phyloP scores from a whole-genome alignment of 208 protist genomes.

The Leishmania aethiopica region DNA sequence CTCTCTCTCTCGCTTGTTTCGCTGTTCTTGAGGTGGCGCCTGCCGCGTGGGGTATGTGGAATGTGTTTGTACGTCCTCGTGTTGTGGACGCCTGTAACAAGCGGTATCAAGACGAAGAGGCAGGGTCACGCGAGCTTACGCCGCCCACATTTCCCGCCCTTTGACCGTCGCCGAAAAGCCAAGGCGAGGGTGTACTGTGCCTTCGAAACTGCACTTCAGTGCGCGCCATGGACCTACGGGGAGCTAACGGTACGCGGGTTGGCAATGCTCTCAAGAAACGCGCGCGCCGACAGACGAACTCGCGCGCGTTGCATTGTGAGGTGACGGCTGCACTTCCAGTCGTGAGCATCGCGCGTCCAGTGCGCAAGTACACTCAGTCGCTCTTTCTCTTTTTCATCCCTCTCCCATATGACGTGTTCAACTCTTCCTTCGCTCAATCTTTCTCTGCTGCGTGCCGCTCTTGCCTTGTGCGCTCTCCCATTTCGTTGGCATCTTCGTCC shows the following conservation, averaged over 20 bases:
- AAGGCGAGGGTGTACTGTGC: not conserved
- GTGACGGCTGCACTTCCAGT: not conserved
- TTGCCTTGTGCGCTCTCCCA: not conserved
- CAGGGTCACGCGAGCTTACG: not conserved
- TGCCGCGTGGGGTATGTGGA: not conserved
- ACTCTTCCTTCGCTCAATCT: not conserved
- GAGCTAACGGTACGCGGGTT: not conserved
- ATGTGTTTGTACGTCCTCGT: conserved; percentile 1
- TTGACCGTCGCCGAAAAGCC: too few relatives aligned
- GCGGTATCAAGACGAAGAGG: not conserved
- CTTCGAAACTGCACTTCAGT: not conserved
- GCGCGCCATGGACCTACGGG: not conserved
- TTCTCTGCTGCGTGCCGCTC: not conserved
- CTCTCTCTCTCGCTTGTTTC: not conserved
- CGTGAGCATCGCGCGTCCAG: not conserved
- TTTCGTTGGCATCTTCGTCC: not conserved
- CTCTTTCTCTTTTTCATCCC: not conserved
- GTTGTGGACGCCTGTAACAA: not conserved
- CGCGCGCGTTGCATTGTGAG: not conserved
- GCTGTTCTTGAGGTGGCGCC: not conserved
- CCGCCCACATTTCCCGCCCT: not conserved
- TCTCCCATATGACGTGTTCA: not conserved
- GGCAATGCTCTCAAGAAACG: not conserved
- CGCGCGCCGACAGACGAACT: too few relatives aligned
- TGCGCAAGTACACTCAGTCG: not conserved